A percentile compares a stretch with the other conserved stretches of the same genome.
phyloP scores from a whole-genome alignment of 352 stramenopile species.

The Pythium biforme region DNA sequence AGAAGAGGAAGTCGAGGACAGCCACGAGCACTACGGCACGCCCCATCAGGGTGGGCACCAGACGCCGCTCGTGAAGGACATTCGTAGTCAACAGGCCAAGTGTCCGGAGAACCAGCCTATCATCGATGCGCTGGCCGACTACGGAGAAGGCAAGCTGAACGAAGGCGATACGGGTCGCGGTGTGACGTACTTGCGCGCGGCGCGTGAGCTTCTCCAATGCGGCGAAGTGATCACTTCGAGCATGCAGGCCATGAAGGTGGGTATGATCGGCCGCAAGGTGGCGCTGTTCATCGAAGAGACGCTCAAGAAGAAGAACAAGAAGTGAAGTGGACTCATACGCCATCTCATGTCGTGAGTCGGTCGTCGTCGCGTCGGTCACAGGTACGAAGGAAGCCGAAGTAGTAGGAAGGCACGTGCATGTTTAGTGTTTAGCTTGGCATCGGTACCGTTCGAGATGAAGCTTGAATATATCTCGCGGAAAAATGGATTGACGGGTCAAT shows the following conservation, averaged over 20 bases:
- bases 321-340: not conserved
- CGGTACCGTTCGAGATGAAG: too few species aligned
- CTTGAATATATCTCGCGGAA: not conserved
- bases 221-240: slow-evolving; percentile 47
- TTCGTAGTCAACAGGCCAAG: slow-evolving; percentile 39
- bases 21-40: slow-evolving; percentile 27
- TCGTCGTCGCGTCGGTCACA: not conserved
- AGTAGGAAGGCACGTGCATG: not conserved
- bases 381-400: not conserved
- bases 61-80: slow-evolving; percentile 53
- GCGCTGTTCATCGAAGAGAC: slow-evolving; percentile 50
- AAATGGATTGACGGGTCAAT: not conserved
- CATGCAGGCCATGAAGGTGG: slow-evolving; percentile 51
- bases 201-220: slow-evolving; percentile 47
- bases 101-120: slow-evolving; percentile 57
- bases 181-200: slow-evolving; percentile 62
- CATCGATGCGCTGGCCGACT: slow-evolving; percentile 60
- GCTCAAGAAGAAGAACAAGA: slow-evolving; percentile 30
- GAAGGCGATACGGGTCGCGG: slow-evolving; percentile 59
- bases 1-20: slow-evolving; percentile 34
- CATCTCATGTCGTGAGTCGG: not conserved
- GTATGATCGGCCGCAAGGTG: slow-evolving; percentile 63
- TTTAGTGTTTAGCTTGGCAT: not conserved
- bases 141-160: slow-evolving; percentile 50
- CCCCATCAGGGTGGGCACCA: slow-evolving; percentile 19